These are phyloP conservation scores for Oenanthe javanica DNA, from an alignment of 140 eudicot species.

Conservation along the genomic window DNA sequence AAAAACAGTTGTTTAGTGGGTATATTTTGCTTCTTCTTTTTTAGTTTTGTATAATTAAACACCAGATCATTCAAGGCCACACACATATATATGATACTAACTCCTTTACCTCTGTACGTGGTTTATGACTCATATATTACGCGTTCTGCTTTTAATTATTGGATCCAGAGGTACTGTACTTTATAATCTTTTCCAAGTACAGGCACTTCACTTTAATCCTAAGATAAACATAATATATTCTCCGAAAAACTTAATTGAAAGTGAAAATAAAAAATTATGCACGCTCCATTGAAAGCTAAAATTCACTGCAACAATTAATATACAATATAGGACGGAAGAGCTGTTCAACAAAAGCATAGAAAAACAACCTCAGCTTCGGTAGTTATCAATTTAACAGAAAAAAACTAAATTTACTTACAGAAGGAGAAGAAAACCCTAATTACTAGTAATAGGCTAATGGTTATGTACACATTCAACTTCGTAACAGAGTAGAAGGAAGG, in stretches of 20 bases:
- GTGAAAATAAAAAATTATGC: too few species aligned
- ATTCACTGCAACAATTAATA: background rate
- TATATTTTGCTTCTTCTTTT: too few species aligned
- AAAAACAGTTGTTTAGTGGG: too few species aligned
- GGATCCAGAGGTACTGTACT: background rate
- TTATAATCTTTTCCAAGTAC: too few species aligned
- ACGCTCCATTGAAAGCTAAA: background rate
- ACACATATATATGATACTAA: too few species aligned
- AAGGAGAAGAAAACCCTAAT: background rate
- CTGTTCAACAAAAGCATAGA: background rate
- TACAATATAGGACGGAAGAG: too few species aligned
- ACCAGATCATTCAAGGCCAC: too few species aligned
- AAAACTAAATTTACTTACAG: background rate
- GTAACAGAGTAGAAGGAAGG: background rate
- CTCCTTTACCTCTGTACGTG: background rate
- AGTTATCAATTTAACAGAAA: background rate
- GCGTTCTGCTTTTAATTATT: background rate
- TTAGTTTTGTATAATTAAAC: too few species aligned
- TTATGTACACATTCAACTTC: background rate
- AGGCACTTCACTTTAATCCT: too few species aligned
- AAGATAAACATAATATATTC: too few species aligned
- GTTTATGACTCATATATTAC: background rate
- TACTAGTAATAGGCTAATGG: background rate
- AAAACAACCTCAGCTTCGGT: background rate
- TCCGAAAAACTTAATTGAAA: too few species aligned